Conservation (phyloP, 2,329 filamentous ascomycete species). For the Alternaria ethzedia region DNA sequence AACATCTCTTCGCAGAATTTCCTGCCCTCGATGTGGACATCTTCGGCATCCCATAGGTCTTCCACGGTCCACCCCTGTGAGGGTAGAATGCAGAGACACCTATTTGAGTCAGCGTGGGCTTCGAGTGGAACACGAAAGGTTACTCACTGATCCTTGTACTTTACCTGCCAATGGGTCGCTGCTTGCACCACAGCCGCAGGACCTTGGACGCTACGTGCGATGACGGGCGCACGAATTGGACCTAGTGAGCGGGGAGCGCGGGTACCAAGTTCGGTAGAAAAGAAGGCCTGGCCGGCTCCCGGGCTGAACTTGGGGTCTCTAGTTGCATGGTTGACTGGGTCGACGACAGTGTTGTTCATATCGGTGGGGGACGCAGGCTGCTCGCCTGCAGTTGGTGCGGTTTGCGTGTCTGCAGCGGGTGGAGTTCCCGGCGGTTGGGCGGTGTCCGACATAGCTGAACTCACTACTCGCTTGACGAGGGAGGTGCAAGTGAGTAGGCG, state of each 20-base stretch:
- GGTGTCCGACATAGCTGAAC: background rate
- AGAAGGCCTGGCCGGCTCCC: constrained; percentile 24
- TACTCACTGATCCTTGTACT: constrained; percentile 22
- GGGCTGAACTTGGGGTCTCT: constrained; percentile 10
- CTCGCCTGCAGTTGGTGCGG: background rate
- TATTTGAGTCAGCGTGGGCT: background rate
- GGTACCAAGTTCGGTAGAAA: constrained; percentile 38
- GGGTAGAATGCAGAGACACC: constrained; percentile 38
- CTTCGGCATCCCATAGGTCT: constrained; percentile 45
- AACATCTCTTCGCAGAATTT: constrained; percentile 39
- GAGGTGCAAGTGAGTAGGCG: background rate
- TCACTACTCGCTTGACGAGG: constrained; percentile 2
- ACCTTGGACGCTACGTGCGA: constrained; percentile 32
- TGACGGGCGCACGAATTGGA: constrained; percentile 26
- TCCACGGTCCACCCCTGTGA: constrained; percentile 29
- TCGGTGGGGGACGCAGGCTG: background rate
- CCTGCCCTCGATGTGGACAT: constrained; percentile 40
- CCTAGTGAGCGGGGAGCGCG: constrained; percentile 21
- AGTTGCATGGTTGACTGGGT: background rate
- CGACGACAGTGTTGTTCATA: constrained; percentile 16
- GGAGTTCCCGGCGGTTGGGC: background rate
- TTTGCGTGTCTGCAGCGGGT: background rate
- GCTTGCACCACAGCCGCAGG: constrained; percentile 22
- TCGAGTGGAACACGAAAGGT: background rate
- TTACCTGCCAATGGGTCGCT: constrained; percentile 28